A percentile compares a stretch with the other conserved stretches of the same genome.
phyloP scores from a whole-genome alignment of 164 flowering plant genomes.

The Liquidambar formosana region DNA sequence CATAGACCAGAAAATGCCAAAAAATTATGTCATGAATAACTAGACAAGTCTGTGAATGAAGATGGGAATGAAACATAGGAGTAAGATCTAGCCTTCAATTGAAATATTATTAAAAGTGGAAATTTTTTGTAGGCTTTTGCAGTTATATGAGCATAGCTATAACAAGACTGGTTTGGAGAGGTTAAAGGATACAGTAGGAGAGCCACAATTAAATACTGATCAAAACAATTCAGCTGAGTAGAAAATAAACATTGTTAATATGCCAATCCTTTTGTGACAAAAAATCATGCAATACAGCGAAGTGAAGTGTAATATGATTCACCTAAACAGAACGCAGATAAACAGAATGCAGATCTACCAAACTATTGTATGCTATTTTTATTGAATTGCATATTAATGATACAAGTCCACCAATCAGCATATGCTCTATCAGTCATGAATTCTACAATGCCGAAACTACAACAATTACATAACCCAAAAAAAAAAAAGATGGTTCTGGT shows the following conservation, averaged over 20 bases:
- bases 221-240: too few species aligned
- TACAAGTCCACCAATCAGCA: conserved; percentile 44
- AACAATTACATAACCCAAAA: conserved; percentile 37
- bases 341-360: too few species aligned
- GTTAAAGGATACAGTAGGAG: neutral
- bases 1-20: too few species aligned
- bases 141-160: neutral
- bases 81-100: neutral
- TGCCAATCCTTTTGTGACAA: neutral
- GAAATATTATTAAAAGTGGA: neutral
- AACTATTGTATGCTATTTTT: conserved; percentile 29
- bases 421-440: conserved; percentile 39
- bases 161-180: neutral
- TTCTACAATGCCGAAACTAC: conserved; percentile 32
- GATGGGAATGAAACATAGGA: neutral
- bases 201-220: too few species aligned
- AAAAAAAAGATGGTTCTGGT: conserved; percentile 22
- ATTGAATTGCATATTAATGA: conserved; percentile 31
- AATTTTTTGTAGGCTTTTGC: neutral
- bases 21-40: too few species aligned
- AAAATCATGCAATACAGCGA: neutral
- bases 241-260: neutral
- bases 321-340: neutral
- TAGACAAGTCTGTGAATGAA: neutral
- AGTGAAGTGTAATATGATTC: neutral